A percentile compares a stretch with the other conserved stretches of the same genome.
Evolutionary conservation across 768 basidiomycete genomes (phyloP).

Genomic region (Thelephora ganbajun): DNA sequence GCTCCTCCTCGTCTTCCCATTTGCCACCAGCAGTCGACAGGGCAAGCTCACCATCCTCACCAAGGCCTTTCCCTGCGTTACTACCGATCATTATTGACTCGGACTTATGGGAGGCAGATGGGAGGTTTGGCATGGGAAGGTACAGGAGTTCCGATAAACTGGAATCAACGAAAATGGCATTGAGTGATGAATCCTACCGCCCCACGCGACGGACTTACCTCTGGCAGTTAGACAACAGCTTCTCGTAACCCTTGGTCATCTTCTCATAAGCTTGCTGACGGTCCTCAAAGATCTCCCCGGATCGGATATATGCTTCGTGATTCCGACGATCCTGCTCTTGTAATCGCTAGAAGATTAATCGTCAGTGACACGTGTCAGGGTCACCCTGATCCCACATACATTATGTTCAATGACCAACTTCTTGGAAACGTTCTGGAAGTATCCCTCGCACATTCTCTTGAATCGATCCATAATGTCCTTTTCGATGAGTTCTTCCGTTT

Average conservation of each 20-base stretch:
- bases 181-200: not conserved
- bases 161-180: constrained; percentile 7
- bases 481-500: constrained; percentile 69
- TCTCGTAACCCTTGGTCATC: constrained; percentile 94
- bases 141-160: constrained; percentile 89
- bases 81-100: constrained; percentile 70
- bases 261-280: constrained; percentile 98
- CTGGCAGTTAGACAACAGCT: constrained; percentile 78
- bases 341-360: constrained; percentile 43
- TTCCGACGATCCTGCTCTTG: constrained; percentile 96
- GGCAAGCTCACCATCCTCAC: constrained; percentile 40
- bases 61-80: constrained; percentile 23
- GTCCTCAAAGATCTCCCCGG: constrained; percentile 98
- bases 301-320: constrained; percentile 98
- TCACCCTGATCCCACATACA: constrained; percentile 26
- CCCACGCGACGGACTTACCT: constrained; percentile 34
- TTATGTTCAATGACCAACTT: constrained; percentile 87
- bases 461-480: constrained; percentile 79
- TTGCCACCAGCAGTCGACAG: constrained; percentile 51
- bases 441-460: constrained; percentile 85
- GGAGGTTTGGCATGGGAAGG: constrained; percentile 69
- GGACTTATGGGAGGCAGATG: constrained; percentile 65
- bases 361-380: not conserved
- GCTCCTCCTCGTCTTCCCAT: constrained; percentile 98
- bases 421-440: constrained; percentile 85